Evolutionary conservation across 2,329 filamentous ascomycete species (phyloP).

Genomic region (Geosmithia putterillii): DNA sequence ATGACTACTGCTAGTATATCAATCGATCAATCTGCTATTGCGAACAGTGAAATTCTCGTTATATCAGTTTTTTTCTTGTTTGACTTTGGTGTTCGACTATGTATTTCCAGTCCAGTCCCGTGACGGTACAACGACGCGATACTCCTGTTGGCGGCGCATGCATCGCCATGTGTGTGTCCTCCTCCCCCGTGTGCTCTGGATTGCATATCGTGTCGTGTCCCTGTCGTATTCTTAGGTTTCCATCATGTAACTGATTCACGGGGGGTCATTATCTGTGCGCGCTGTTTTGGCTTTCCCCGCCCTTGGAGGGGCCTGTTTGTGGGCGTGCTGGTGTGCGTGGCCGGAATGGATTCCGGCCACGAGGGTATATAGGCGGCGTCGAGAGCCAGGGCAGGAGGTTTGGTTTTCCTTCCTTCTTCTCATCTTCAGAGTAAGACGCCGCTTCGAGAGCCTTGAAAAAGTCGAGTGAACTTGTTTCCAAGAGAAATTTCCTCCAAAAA

Average conservation of each 20-base stretch:
- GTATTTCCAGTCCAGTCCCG: too few relatives aligned
- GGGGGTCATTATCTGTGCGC: neutral
- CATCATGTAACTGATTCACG: neutral
- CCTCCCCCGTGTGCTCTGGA: too few relatives aligned
- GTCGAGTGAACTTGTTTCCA: too few relatives aligned
- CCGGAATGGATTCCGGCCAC: constrained; percentile 37
- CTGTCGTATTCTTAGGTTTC: neutral
- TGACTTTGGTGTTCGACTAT: too few relatives aligned
- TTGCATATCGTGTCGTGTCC: neutral
- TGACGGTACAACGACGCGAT: too few relatives aligned
- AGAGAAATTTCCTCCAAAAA: neutral
- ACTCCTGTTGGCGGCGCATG: too few relatives aligned
- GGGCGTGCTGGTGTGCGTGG: constrained; percentile 18
- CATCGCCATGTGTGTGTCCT: neutral
- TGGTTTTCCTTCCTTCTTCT: neutral
- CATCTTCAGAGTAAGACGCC: too few relatives aligned
- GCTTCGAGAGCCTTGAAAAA: too few relatives aligned
- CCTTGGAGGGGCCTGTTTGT: neutral
- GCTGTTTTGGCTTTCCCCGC: neutral
- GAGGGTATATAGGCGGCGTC: constrained; percentile 29
- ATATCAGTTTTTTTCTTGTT: too few relatives aligned
- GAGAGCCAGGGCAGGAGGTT: constrained; percentile 11
- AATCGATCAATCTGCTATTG: neutral
- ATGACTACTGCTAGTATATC: neutral
- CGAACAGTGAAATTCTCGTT: too few relatives aligned